Conservation (phyloP, 208 protist species). For the Leishmania gerbilli region DNA sequence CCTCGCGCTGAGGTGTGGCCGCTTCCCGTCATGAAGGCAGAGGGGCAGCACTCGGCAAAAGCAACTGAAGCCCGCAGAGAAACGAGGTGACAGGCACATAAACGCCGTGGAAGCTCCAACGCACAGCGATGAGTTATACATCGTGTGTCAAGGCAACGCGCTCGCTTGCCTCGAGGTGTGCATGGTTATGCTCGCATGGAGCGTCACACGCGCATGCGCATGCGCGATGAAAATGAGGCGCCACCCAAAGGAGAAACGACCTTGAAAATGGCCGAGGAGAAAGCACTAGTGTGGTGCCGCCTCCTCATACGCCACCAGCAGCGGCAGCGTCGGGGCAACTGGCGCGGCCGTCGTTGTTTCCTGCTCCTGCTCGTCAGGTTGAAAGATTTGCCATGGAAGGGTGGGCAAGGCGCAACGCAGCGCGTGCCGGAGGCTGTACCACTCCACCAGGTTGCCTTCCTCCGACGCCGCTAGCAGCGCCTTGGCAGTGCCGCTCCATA, state of each 20-base stretch:
- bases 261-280: background rate
- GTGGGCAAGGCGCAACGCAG: constrained; percentile 43
- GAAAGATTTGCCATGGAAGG: constrained; percentile 48
- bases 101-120: background rate
- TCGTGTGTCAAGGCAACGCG: background rate
- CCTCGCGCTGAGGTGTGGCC: background rate
- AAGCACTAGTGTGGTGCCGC: background rate
- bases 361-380: constrained; percentile 12
- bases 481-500: constrained; percentile 14
- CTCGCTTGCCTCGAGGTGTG: background rate
- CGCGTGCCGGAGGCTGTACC: constrained; percentile 63
- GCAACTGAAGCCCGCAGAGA: background rate
- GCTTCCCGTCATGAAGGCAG: background rate
- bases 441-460: constrained; percentile 58
- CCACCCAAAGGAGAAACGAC: background rate
- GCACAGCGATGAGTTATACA: background rate
- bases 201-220: background rate
- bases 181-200: background rate
- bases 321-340: background rate
- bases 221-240: background rate
- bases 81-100: background rate
- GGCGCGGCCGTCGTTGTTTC: background rate
- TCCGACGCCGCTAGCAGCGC: constrained; percentile 34
- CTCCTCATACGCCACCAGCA: background rate
- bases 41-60: background rate